Evolutionary conservation across 1,139 yeast species (phyloP).

Genomic region (Yamadazyma blattariae): DNA sequence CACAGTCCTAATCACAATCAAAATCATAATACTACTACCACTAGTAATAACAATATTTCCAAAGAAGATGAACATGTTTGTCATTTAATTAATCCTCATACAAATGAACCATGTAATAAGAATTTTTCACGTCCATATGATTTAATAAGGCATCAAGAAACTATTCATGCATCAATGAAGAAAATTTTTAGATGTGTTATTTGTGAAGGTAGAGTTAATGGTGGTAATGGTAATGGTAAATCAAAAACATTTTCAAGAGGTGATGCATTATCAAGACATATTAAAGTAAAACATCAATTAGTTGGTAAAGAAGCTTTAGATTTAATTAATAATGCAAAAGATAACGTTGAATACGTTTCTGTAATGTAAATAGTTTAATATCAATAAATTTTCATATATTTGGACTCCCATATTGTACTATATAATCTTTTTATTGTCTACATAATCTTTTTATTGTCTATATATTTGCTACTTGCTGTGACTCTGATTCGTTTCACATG

Average conservation of each 20-base stretch:
- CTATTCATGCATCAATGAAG: constrained; percentile 48
- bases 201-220: constrained; percentile 47
- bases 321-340: constrained; percentile 72
- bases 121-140: constrained; percentile 50
- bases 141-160: constrained; percentile 49
- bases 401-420: not conserved
- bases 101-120: constrained; percentile 42
- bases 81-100: constrained; percentile 56
- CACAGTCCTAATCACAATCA: not conserved
- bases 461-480: too few relatives aligned
- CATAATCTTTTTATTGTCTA: too few relatives aligned
- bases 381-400: not conserved
- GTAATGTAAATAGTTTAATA: constrained; percentile 19
- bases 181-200: constrained; percentile 49
- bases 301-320: constrained; percentile 49
- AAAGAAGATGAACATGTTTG: constrained; percentile 41
- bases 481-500: too few relatives aligned
- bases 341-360: constrained; percentile 62
- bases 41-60: too few relatives aligned
- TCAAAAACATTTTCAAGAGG: constrained; percentile 51
- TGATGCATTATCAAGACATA: constrained; percentile 49
- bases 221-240: constrained; percentile 58
- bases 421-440: not conserved
- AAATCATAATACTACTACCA: not conserved
- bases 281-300: constrained; percentile 48